phyloP scores from a whole-genome alignment of 495 filamentous ascomycete genomes.

The Daldinia loculata region DNA sequence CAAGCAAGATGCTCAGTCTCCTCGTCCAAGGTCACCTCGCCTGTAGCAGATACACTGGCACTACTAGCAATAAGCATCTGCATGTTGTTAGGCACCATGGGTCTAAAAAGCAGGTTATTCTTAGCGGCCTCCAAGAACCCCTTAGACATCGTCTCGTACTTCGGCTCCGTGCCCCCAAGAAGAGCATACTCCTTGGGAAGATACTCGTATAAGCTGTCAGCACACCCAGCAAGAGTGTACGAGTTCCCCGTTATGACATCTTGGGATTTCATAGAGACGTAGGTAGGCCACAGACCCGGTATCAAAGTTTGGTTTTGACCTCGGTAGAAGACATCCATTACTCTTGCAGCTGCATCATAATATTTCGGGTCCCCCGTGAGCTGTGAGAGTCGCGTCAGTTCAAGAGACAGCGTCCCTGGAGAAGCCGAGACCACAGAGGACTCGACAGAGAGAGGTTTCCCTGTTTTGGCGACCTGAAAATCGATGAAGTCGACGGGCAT shows the following conservation, averaged over 20 bases:
- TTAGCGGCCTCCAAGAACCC: constrained; percentile 71
- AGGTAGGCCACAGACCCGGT: constrained; percentile 85
- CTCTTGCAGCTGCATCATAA: constrained; percentile 86
- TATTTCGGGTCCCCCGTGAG: constrained; percentile 86
- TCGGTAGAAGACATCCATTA: constrained; percentile 78
- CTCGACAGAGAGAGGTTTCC: constrained; percentile 47
- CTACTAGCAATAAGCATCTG: constrained; percentile 74
- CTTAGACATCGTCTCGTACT: constrained; percentile 81
- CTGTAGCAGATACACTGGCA: constrained; percentile 42
- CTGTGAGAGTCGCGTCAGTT: constrained; percentile 88
- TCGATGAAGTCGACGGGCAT: constrained; percentile 75
- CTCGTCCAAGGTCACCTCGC: constrained; percentile 42
- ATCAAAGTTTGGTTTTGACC: constrained; percentile 73
- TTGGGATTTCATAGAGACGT: constrained; percentile 66
- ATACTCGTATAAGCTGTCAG: constrained; percentile 92
- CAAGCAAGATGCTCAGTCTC: constrained; percentile 65
- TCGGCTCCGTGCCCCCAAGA: constrained; percentile 75
- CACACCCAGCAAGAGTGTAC: constrained; percentile 78
- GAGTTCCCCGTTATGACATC: constrained; percentile 48
- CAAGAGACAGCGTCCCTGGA: constrained; percentile 71
- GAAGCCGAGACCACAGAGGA: constrained; percentile 47
- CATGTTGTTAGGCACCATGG: constrained; percentile 73
- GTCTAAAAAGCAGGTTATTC: constrained; percentile 76
- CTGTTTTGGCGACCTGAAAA: constrained; percentile 60
- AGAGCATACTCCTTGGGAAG: constrained; percentile 76